Evolutionary conservation across 805 yeast genomes (phyloP).

Genomic region (Candida yuanshanica): DNA sequence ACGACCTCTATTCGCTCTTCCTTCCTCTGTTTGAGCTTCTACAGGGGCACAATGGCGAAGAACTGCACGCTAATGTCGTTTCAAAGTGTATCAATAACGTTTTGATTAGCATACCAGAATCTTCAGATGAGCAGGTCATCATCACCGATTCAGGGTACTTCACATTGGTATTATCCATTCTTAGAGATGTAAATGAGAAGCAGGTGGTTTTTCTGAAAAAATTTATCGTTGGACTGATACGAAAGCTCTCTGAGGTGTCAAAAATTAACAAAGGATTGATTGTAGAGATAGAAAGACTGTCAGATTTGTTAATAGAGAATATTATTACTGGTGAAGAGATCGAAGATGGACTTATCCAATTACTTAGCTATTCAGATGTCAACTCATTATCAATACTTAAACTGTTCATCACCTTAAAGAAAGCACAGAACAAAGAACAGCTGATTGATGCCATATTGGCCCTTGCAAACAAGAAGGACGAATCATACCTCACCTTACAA

Average conservation of each 20-base stretch:
- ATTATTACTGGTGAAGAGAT: not conserved
- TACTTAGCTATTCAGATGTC: not conserved
- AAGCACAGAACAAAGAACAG: not conserved
- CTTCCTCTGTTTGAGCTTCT: not conserved
- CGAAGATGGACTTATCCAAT: not conserved
- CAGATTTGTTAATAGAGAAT: not conserved
- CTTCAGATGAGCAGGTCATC: not conserved
- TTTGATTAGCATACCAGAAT: not conserved
- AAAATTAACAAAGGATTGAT: constrained; percentile 2
- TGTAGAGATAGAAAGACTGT: not conserved
- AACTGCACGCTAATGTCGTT: not conserved
- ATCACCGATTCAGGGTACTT: not conserved
- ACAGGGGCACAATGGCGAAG: not conserved
- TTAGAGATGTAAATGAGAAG: not conserved
- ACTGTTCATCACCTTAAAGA: not conserved
- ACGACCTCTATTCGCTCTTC: not conserved
- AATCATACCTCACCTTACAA: constrained; percentile 25
- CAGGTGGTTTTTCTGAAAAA: not conserved
- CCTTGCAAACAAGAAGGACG: constrained; percentile 10
- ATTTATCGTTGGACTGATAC: not conserved
- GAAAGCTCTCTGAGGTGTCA: not conserved
- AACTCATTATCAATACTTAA: not conserved
- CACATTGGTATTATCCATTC: not conserved
- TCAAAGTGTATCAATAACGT: not conserved
- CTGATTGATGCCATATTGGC: constrained; percentile 2